A percentile compares a stretch with the other conserved stretches of the same genome.
Evolutionary conservation across 2,329 filamentous ascomycete genomes (phyloP).

Genomic region (Xylariaceae sp.): DNA sequence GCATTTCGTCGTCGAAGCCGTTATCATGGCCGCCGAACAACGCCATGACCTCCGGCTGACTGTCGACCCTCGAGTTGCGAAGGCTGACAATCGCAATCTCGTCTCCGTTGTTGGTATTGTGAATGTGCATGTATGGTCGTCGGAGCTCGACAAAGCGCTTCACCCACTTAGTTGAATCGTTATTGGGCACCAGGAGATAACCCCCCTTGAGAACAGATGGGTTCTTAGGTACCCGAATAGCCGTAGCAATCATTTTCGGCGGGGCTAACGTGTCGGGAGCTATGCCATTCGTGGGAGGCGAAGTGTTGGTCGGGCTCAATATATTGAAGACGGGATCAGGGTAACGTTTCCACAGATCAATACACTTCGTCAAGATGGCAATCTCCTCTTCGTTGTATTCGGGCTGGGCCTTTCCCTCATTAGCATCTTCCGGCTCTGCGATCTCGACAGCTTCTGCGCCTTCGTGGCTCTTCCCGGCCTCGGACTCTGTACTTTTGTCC

Average conservation of each 20-base stretch:
- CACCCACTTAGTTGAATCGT: conserved; percentile 78
- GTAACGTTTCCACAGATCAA: conserved; percentile 62
- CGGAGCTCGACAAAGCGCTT: conserved; percentile 91
- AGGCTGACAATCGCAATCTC: conserved; percentile 87
- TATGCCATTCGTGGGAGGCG: conserved; percentile 63
- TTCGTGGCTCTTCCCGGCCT: conserved; percentile 8
- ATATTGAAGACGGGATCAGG: conserved; percentile 54
- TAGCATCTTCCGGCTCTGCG: conserved; percentile 4
- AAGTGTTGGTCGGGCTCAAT: conserved; percentile 58
- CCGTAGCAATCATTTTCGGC: conserved; percentile 68
- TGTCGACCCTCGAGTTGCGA: conserved; percentile 84
- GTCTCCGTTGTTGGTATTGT: conserved; percentile 79
- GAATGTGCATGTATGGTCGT: conserved; percentile 85
- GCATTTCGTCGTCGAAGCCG: conserved; percentile 18
- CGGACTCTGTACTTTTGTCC: conserved; percentile 22
- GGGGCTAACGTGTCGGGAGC: conserved; percentile 44
- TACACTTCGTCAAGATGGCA: conserved; percentile 49
- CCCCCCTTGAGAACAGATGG: conserved; percentile 77
- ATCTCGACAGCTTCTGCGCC: conserved; percentile 4
- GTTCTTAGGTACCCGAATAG: conserved; percentile 77
- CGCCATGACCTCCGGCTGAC: conserved; percentile 80
- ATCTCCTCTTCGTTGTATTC: conserved; percentile 47
- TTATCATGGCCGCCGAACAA: conserved; percentile 48
- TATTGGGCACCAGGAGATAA: conserved; percentile 80
- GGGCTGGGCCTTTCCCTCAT: conserved; percentile 25